Percentiles rank a stretch among this genome's conserved stretches.
Conservation (phyloP, 495 filamentous ascomycete genomes). For the Neurospora sp. region DNA sequence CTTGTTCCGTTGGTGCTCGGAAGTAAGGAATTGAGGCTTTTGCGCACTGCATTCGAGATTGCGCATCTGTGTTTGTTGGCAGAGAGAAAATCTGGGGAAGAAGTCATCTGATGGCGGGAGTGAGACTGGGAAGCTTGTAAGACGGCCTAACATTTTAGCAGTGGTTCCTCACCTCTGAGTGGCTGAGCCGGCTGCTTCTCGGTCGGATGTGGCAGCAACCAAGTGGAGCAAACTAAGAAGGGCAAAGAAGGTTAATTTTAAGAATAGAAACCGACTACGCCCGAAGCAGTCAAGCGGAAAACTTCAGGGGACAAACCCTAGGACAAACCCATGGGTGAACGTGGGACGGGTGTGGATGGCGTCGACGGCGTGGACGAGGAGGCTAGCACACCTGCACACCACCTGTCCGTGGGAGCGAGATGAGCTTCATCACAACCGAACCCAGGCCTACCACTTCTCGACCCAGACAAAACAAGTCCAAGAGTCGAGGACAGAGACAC, state of each 20-base stretch:
- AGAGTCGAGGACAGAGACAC: neutral
- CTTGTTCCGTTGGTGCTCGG: neutral
- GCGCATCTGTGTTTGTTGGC: neutral
- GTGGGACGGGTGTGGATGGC: neutral
- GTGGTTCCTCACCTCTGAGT: conserved; percentile 1
- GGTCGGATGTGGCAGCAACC: conserved; percentile 7
- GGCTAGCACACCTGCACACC: neutral
- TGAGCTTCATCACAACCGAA: neutral
- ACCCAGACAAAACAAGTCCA: neutral
- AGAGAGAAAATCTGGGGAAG: neutral
- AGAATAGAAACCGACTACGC: conserved; percentile 22
- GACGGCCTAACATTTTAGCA: neutral
- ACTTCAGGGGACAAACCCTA: neutral
- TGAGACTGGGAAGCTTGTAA: neutral
- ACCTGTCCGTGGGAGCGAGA: neutral
- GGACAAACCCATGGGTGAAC: neutral
- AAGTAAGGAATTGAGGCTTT: neutral
- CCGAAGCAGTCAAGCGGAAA: conserved; percentile 2
- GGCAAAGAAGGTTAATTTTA: conserved; percentile 19
- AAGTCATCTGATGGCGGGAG: neutral
- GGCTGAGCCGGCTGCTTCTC: neutral
- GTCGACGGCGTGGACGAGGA: neutral
- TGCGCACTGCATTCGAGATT: neutral
- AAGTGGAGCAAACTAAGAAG: neutral
- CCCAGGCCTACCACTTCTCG: neutral